Evolutionary conservation across 495 filamentous ascomycete species (phyloP).

Genomic region (Aspergillus bertholletiae): DNA sequence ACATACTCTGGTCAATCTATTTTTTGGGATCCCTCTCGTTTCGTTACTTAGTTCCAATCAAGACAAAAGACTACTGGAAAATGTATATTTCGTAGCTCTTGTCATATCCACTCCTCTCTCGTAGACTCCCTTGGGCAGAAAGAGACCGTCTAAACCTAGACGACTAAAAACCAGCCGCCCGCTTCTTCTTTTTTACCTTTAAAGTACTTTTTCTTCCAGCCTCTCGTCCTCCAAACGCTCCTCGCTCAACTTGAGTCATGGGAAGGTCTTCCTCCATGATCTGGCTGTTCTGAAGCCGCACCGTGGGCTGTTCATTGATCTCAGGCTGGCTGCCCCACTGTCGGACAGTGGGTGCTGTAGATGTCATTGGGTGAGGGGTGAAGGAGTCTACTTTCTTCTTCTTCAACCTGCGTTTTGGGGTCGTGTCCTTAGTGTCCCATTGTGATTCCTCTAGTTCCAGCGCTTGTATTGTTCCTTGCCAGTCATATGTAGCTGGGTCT

Average conservation of each 20-base stretch:
- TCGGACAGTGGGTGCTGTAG: slow-evolving; percentile 22
- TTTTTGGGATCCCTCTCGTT: no score
- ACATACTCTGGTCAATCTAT: no score
- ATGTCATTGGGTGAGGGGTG: slow-evolving; percentile 19
- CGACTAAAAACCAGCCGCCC: slow-evolving; percentile 40
- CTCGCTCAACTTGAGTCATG: slow-evolving; percentile 46
- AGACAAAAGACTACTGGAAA: no score
- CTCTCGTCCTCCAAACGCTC: slow-evolving; percentile 35
- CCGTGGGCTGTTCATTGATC: slow-evolving; percentile 7
- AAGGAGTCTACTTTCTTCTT: slow-evolving; percentile 25
- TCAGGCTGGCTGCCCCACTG: slow-evolving; percentile 41
- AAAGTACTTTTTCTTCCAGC: slow-evolving; percentile 18
- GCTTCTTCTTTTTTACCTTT: slow-evolving; percentile 39
- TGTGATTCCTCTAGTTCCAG: slow-evolving; percentile 19
- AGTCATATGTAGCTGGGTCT: slow-evolving; percentile 37
- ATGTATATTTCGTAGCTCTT: no score
- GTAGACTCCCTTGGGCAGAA: no score
- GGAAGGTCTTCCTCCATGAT: slow-evolving; percentile 25
- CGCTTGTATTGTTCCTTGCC: slow-evolving; percentile 27
- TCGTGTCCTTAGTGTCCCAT: slow-evolving; percentile 15
- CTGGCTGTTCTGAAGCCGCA: slow-evolving; percentile 37
- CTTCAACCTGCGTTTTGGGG: slow-evolving; percentile 19
- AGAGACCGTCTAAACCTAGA: no score
- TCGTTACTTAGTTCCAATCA: no score
- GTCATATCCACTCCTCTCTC: no score